These are phyloP conservation scores for Daldinia sp. DNA, from an alignment of 2,329 filamentous ascomycete genomes.

Conservation along the genomic window DNA sequence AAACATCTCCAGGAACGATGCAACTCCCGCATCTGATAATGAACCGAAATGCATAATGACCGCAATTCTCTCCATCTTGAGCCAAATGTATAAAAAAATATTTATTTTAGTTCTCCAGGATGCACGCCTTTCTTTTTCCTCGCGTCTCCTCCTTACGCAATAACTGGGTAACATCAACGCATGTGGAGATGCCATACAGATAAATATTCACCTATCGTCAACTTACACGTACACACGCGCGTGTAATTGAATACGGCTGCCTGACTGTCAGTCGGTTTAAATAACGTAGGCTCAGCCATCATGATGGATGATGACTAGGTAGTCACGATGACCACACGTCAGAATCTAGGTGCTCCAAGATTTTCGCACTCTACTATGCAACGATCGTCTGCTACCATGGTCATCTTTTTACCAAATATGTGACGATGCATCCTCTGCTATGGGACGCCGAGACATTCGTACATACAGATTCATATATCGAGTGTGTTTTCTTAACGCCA, in stretches of 20 bases:
- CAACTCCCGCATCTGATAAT: conserved; percentile 21
- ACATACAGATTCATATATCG: not conserved
- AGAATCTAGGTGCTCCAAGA: conserved; percentile 20
- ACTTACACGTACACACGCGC: conserved; percentile 23
- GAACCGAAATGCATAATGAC: conserved; percentile 25
- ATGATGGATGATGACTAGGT: conserved; percentile 2
- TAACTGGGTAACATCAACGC: not conserved
- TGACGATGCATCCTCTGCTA: conserved; percentile 5
- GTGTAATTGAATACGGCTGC: not conserved
- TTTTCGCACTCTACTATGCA: conserved; percentile 8
- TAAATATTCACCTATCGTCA: conserved; percentile 21
- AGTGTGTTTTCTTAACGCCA: conserved; percentile 3
- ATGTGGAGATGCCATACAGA: not conserved
- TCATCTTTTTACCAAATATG: conserved; percentile 10
- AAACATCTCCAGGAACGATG: conserved; percentile 26
- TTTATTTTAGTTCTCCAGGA: too few relatives aligned
- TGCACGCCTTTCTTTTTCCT: conserved; percentile 4
- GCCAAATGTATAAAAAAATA: not conserved
- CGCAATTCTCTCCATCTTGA: conserved; percentile 15
- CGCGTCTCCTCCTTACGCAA: conserved; percentile 1
- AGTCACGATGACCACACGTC: conserved; percentile 16
- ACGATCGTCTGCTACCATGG: conserved; percentile 7
- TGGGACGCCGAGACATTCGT: not conserved
- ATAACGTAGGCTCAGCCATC: not conserved
- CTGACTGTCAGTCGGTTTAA: conserved; percentile 1